Conservation (phyloP, 2,329 filamentous ascomycete genomes). For the Leptographium wingfieldii region DNA sequence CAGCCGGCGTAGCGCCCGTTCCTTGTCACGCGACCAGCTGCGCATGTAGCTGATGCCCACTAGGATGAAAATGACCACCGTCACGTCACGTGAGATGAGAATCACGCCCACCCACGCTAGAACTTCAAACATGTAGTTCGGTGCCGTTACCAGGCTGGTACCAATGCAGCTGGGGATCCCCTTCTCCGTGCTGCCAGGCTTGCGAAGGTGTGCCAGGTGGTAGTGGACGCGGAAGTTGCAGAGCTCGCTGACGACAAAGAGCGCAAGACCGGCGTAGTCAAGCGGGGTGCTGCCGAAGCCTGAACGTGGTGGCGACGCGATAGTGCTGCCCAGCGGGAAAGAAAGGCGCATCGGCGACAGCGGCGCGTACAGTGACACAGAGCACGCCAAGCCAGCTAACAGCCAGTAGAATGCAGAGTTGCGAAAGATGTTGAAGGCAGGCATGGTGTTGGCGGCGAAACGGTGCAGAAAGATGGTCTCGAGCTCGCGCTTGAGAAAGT, state of each 20-base stretch:
- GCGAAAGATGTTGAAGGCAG: conserved; percentile 77
- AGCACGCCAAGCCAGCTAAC: conserved; percentile 66
- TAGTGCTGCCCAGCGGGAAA: background rate
- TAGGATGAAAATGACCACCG: conserved; percentile 62
- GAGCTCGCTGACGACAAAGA: conserved; percentile 68
- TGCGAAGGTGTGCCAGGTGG: conserved; percentile 65
- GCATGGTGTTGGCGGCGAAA: conserved; percentile 94
- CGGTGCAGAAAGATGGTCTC: conserved; percentile 93
- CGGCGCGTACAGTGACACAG: conserved; percentile 75
- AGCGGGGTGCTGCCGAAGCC: conserved; percentile 23
- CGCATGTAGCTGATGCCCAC: conserved; percentile 71
- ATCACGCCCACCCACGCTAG: conserved; percentile 77
- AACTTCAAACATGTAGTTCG: conserved; percentile 93
- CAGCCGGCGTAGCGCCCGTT: conserved; percentile 76
- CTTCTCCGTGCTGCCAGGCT: conserved; percentile 67
- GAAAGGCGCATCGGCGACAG: conserved; percentile 42
- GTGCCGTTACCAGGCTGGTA: conserved; percentile 80
- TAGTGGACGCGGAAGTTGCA: conserved; percentile 71
- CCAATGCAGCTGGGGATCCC: conserved; percentile 80
- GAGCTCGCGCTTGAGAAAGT: conserved; percentile 91
- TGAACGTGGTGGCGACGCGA: conserved; percentile 11
- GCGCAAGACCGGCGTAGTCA: conserved; percentile 53
- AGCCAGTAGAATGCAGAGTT: conserved; percentile 95
- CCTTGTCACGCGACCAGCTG: conserved; percentile 82
- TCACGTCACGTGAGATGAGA: conserved; percentile 65